Percentiles rank a stretch among this genome's conserved stretches.
These are phyloP conservation scores for Phlegmacium glaucopus DNA, from an alignment of 768 basidiomycete genomes.

Conservation along the genomic window DNA sequence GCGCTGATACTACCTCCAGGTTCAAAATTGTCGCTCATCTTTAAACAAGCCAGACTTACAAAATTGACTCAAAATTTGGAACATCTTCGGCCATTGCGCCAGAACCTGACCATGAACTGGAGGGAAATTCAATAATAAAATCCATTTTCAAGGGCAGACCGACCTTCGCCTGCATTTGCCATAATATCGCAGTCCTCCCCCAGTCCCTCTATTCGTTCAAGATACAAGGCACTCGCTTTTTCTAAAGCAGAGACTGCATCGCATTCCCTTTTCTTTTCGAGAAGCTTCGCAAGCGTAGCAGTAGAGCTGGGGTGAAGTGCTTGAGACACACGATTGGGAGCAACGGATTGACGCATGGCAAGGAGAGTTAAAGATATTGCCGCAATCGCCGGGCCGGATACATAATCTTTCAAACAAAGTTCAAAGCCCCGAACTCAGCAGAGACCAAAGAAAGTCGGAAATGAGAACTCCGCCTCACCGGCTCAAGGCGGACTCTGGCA, in stretches of 20 bases:
- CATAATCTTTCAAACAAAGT: too few relatives aligned
- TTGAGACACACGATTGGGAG: constrained; percentile 49
- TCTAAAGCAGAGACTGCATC: constrained; percentile 75
- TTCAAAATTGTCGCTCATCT: neutral
- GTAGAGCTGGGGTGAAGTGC: constrained; percentile 39
- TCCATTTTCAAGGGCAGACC: constrained; percentile 5
- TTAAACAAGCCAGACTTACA: constrained; percentile 37
- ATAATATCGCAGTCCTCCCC: constrained; percentile 73
- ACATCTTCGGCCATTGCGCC: constrained; percentile 83
- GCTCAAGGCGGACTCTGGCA: too few relatives aligned
- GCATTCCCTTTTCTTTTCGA: constrained; percentile 80
- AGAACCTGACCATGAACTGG: constrained; percentile 75
- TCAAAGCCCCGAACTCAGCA: too few relatives aligned
- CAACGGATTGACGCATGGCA: constrained; percentile 60
- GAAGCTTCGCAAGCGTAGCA: constrained; percentile 50
- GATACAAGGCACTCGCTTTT: constrained; percentile 56
- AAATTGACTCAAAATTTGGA: constrained; percentile 67
- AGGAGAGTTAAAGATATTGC: too few relatives aligned
- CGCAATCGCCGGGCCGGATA: too few relatives aligned
- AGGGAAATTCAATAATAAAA: neutral
- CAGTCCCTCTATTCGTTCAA: constrained; percentile 64
- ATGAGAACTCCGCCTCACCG: too few relatives aligned
- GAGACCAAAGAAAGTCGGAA: too few relatives aligned
- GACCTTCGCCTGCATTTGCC: constrained; percentile 75
- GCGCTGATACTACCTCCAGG: constrained; percentile 43